These are phyloP conservation scores for Diplodia scrobiculata DNA, from an alignment of 2,329 filamentous ascomycete species.

Conservation along the genomic window DNA sequence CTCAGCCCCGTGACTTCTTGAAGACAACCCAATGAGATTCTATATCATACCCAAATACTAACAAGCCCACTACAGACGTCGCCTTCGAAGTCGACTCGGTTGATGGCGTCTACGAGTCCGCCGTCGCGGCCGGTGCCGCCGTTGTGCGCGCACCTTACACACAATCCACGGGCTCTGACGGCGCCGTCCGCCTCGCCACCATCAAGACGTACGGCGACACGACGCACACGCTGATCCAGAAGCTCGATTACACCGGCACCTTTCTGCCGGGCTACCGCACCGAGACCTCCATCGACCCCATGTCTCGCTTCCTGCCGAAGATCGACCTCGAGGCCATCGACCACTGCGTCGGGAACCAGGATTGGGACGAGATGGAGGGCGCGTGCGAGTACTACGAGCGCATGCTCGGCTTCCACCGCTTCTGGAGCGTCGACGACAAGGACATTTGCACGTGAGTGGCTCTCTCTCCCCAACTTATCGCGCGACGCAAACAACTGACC, in stretches of 20 bases:
- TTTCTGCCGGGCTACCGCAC: conserved; percentile 83
- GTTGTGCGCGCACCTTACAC: conserved; percentile 64
- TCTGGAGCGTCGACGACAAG: conserved; percentile 95
- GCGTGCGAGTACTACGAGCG: conserved; percentile 76
- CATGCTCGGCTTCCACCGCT: conserved; percentile 88
- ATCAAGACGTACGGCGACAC: conserved; percentile 95
- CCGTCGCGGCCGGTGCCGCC: conserved; percentile 65
- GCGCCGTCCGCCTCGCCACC: conserved; percentile 71
- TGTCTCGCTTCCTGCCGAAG: conserved; percentile 58
- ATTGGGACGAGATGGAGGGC: conserved; percentile 83
- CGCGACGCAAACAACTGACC: neutral
- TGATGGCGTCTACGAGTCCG: conserved; percentile 73
- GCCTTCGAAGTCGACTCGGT: conserved; percentile 93
- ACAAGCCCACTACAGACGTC: conserved; percentile 61
- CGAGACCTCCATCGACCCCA: conserved; percentile 52
- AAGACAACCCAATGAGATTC: neutral
- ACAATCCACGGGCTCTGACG: conserved; percentile 58
- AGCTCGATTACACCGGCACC: conserved; percentile 66
- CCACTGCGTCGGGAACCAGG: conserved; percentile 96
- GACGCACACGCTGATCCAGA: conserved; percentile 85
- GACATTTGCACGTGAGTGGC: conserved; percentile 71
- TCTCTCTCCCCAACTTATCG: neutral
- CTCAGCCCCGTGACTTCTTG: neutral
- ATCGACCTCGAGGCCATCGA: conserved; percentile 77
- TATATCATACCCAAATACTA: neutral